phyloP scores from a whole-genome alignment of 495 filamentous ascomycete genomes.

The Aspergillus hancockii region DNA sequence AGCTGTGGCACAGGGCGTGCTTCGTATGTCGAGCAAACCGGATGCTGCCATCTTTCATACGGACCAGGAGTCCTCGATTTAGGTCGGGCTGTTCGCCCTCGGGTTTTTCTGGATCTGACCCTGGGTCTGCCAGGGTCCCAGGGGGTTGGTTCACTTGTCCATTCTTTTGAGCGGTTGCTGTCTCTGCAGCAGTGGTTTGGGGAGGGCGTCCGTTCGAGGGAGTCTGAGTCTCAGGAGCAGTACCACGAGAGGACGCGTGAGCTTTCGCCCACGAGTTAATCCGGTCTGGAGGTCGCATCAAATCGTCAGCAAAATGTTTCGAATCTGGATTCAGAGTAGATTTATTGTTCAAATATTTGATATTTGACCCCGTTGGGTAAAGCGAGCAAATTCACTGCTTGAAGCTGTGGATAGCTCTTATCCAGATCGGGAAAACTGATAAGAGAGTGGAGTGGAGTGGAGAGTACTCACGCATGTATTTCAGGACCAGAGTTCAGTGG shows the following conservation, averaged over 20 bases:
- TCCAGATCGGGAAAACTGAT: slow-evolving; percentile 1
- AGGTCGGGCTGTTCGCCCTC: slow-evolving; percentile 1
- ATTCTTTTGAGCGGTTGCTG: slow-evolving; percentile 25
- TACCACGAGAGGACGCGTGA: slow-evolving; percentile 39
- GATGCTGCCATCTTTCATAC: slow-evolving; percentile 35
- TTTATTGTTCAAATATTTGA: neutral
- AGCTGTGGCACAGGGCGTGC: slow-evolving; percentile 55
- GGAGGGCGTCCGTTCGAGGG: slow-evolving; percentile 8
- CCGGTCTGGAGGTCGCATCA: slow-evolving; percentile 31
- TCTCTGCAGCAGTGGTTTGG: slow-evolving; percentile 16
- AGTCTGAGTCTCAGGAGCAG: slow-evolving; percentile 15
- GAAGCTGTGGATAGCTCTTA: neutral
- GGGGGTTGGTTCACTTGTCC: slow-evolving; percentile 37
- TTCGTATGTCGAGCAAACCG: slow-evolving; percentile 43
- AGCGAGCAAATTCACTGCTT: neutral
- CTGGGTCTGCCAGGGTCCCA: slow-evolving; percentile 24
- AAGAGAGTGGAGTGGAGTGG: slow-evolving; percentile 9
- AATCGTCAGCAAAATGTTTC: slow-evolving; percentile 19
- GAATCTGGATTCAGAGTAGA: neutral
- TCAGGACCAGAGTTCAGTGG: slow-evolving; percentile 20
- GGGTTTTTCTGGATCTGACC: slow-evolving; percentile 23
- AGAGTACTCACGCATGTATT: slow-evolving; percentile 46
- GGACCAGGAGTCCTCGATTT: slow-evolving; percentile 32
- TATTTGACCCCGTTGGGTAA: slow-evolving; percentile 1
- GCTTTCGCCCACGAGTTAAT: slow-evolving; percentile 53